Conservation (phyloP, 305 asterid species). For the Withania somnifera region DNA sequence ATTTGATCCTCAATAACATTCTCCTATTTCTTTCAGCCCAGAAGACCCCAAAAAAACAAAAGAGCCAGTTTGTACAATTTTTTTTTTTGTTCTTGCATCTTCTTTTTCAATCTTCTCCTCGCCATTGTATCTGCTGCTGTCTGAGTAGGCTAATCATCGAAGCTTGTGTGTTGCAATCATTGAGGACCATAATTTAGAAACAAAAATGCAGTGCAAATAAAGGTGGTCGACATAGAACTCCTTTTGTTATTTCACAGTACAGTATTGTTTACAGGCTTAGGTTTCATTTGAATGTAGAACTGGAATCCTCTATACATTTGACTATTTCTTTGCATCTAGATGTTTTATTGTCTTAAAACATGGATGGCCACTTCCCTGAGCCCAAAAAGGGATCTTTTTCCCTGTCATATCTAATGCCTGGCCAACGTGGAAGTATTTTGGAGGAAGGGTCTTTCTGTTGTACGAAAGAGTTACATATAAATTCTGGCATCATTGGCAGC, state of each 20-base stretch:
- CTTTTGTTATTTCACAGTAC: neutral
- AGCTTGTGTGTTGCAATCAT: no score
- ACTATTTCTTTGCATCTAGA: neutral
- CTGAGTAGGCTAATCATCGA: no score
- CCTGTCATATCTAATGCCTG: neutral
- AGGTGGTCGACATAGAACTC: no score
- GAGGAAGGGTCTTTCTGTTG: neutral
- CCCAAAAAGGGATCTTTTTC: neutral
- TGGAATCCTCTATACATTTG: neutral
- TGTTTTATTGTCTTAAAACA: neutral
- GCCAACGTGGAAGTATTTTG: neutral
- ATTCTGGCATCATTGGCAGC: neutral
- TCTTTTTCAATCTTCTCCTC: no score
- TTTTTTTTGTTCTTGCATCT: no score
- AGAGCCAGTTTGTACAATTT: no score
- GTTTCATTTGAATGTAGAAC: neutral
- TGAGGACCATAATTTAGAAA: no score
- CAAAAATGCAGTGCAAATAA: no score
- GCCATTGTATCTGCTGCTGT: no score
- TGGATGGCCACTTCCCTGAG: neutral
- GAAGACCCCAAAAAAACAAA: no score
- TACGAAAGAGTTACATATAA: neutral
- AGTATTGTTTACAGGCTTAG: neutral
- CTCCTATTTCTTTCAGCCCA: no score
- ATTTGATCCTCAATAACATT: no score